These are phyloP conservation scores for Penicillium sp. DNA, from an alignment of 2,329 filamentous ascomycete species.

Conservation along the genomic window DNA sequence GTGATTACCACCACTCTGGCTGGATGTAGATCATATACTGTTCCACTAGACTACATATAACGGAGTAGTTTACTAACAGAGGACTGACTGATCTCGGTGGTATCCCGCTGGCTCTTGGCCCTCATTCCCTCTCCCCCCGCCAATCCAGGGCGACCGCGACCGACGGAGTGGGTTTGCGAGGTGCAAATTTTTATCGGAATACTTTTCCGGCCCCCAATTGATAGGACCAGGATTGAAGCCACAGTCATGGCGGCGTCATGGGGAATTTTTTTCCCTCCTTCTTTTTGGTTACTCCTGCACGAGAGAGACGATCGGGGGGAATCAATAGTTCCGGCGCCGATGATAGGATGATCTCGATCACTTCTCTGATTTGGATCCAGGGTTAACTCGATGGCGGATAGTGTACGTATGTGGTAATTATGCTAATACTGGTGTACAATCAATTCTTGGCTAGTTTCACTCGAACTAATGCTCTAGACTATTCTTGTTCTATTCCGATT, in stretches of 20 bases:
- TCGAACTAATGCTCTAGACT: no score
- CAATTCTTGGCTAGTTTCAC: no score
- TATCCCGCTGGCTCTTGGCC: background rate
- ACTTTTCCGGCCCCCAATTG: background rate
- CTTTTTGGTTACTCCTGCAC: background rate
- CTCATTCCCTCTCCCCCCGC: background rate
- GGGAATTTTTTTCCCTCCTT: background rate
- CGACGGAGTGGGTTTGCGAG: background rate
- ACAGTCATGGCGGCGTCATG: background rate
- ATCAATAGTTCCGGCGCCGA: background rate
- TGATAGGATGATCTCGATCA: conserved; percentile 6
- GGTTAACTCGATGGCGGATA: background rate
- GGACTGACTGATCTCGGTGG: background rate
- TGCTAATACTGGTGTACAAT: no score
- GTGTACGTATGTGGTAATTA: background rate
- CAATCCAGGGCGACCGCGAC: background rate
- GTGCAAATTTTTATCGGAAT: background rate
- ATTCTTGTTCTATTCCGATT: no score
- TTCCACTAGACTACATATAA: background rate
- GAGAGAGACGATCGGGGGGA: background rate
- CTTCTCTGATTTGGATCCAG: background rate
- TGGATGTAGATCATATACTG: background rate
- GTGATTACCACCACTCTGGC: background rate
- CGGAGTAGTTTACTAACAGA: background rate
- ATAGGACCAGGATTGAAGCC: background rate